Conservation (phyloP, 768 basidiomycete species). For the Tubosaeta sp. region DNA sequence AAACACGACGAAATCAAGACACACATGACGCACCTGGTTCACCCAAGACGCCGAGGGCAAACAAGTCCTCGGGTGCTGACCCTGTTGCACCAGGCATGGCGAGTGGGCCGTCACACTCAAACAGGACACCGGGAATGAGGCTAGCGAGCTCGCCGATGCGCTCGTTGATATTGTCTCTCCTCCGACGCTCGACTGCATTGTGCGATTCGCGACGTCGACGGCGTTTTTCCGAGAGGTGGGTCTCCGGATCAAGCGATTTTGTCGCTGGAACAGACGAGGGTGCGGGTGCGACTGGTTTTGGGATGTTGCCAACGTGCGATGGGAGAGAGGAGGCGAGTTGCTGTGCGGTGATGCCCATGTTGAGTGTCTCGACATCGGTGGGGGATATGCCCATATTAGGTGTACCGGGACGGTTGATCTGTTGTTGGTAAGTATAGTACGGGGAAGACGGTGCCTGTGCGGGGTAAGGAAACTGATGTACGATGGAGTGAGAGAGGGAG, state of each 20-base stretch:
- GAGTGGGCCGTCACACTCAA: constrained; percentile 49
- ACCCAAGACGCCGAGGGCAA: constrained; percentile 14
- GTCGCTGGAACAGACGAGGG: neutral
- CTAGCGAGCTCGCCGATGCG: constrained; percentile 88
- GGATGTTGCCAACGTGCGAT: constrained; percentile 3
- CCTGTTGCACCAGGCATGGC: constrained; percentile 10
- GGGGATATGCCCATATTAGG: constrained; percentile 26
- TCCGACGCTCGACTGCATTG: constrained; percentile 85
- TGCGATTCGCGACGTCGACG: constrained; percentile 79
- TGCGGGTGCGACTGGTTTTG: constrained; percentile 9
- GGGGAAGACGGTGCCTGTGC: constrained; percentile 29
- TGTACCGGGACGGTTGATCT: constrained; percentile 9
- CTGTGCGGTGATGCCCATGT: constrained; percentile 15
- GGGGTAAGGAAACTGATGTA: constrained; percentile 24
- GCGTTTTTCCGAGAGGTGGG: constrained; percentile 74
- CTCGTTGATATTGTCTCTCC: constrained; percentile 94
- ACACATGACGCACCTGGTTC: constrained; percentile 18
- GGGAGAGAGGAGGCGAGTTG: constrained; percentile 21
- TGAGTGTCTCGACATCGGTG: constrained; percentile 24
- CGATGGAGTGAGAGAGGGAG: constrained; percentile 28
- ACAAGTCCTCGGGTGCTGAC: constrained; percentile 18
- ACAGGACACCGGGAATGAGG: constrained; percentile 81
- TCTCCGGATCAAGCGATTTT: constrained; percentile 17
- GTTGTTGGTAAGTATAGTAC: constrained; percentile 23
- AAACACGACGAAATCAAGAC: neutral